Base-by-base conservation (phyloP, 768 basidiomycete genomes). In the Russula griseocarnosa region DNA sequence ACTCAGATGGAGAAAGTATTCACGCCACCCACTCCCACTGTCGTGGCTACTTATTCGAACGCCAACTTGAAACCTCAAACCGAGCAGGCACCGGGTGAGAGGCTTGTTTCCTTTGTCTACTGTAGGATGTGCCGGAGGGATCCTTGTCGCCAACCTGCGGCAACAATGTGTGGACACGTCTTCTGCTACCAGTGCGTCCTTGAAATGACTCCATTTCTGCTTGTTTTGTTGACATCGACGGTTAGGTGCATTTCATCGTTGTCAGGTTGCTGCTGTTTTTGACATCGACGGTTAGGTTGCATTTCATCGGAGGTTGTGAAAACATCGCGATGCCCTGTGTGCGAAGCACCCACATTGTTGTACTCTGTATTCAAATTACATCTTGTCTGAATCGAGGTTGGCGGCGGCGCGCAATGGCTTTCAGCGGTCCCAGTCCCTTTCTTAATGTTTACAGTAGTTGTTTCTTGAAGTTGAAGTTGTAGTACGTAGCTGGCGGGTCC, bases 81-180 rank as follows among this genome's bases (percentile, higher is more conserved):
- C n/a, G 59, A 42, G 40, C 58, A 54, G 20, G 28, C 32, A 2
- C 55, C 54, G 11, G n/a, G 30, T 3, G 60, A 65, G 40, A 67
- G 36, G 40, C 54, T 68, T 56, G 60, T 61, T 9, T 62, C 55
- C 47, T 52, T 32, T 61, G 69, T 49, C 69, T 70, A 84, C 53
- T 86, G 83, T 61, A 78, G 85, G 30, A 71, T 78, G 1, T 86
- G 84, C 66, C 73, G 75, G 6, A 70, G 73, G 28, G 78, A 84
- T 58, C 77, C 79, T 1, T 83, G 82, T 58, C 76, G 79, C 40
- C 78, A 84, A 62, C 77, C 80, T 51, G 85, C 82, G 3, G 84
- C 80, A 24, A 85, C 82, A 5, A 81, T 83, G 72, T 86, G 85
- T 67, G 85, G 85, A 3, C 85, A 86, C 65, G 68, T 86, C 20